Evolutionary conservation across 2,329 filamentous ascomycete species (phyloP).

Genomic region (Trichocomaceae sp.): DNA sequence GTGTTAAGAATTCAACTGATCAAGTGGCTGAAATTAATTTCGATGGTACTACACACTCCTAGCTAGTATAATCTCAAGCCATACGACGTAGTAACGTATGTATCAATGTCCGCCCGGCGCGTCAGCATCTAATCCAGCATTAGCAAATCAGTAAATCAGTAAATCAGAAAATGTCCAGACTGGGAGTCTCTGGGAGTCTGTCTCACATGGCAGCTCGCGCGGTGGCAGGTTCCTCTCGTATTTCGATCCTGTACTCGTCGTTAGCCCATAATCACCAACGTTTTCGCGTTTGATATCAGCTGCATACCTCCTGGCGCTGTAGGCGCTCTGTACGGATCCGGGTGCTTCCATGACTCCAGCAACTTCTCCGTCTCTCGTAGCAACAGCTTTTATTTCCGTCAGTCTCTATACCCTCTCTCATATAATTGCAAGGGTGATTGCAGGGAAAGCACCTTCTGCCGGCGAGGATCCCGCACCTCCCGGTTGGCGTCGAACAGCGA

Average conservation of each 20-base stretch:
- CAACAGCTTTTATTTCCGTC: constrained; percentile 54
- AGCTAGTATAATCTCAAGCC: background rate
- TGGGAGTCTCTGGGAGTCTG: too few relatives aligned
- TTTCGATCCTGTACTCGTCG: constrained; percentile 65
- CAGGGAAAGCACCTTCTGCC: constrained; percentile 61
- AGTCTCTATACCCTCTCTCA: too few relatives aligned
- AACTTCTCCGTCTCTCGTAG: constrained; percentile 82
- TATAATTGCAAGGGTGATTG: too few relatives aligned
- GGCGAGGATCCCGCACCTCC: constrained; percentile 72
- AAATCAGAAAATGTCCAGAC: too few relatives aligned
- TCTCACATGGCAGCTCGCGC: constrained; percentile 69
- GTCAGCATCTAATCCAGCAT: constrained; percentile 23
- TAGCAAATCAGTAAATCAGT: background rate
- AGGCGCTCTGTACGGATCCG: constrained; percentile 82
- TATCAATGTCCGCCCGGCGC: constrained; percentile 20
- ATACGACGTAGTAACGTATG: background rate
- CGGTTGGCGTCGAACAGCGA: constrained; percentile 92
- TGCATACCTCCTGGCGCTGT: constrained; percentile 83
- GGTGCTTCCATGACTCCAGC: constrained; percentile 93
- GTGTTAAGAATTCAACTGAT: too few relatives aligned
- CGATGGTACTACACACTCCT: background rate
- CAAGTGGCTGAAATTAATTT: too few relatives aligned
- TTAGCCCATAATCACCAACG: background rate
- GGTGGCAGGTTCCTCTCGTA: constrained; percentile 87
- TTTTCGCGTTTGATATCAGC: background rate